Base-by-base conservation (phyloP, 306 rosid species). In the Vachellia pachyceras region DNA sequence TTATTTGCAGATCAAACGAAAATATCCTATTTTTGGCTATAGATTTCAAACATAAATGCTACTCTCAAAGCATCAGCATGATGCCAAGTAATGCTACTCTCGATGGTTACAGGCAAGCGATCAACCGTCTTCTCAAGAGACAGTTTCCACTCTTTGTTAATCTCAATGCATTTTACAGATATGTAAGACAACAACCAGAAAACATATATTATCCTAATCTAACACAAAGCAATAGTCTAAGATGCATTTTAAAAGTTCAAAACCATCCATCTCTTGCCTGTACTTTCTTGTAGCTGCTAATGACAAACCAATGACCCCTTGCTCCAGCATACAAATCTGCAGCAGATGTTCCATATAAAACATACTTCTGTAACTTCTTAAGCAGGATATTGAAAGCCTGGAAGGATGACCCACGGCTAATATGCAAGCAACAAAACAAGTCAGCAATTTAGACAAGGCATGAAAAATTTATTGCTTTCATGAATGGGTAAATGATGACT, bases 241-340 rank as follows among this genome's bases (percentile, higher is more conserved):
- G n/a, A n/a, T n/a, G n/a, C n/a, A n/a, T n/a, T n/a, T n/a, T n/a
- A n/a, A n/a, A n/a, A n/a, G n/a, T n/a, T n/a, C n/a, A 92, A 90
- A 87, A 72, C 54, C 75, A 78, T 75, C 69, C 45, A 66, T 82
- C n/a, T n/a, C n/a, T n/a, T n/a, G n/a, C n/a, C n/a, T n/a, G n/a
- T n/a, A n/a, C n/a, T 94, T 91, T 86, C 97, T 91, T 46, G 95
- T 72, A 82, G 88, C 90, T 66, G 98, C 98, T 74, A 94, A 86
- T 83, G 98, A 94, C 80, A 92, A 83, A n/a, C n/a, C n/a, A n/a
- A n/a, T n/a, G n/a, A n/a, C n/a, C n/a, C n/a, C n/a, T n/a, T n/a
- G n/a, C n/a, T 83, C 97, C 97, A 73, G 98, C 97, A 84, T 95
- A 95, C 83, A 95, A 85, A 83, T 95, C 98, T 64, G 94, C 85